These are phyloP conservation scores for Phaffomyces antillensis DNA, from an alignment of 805 yeast species.

Conservation along the genomic window DNA sequence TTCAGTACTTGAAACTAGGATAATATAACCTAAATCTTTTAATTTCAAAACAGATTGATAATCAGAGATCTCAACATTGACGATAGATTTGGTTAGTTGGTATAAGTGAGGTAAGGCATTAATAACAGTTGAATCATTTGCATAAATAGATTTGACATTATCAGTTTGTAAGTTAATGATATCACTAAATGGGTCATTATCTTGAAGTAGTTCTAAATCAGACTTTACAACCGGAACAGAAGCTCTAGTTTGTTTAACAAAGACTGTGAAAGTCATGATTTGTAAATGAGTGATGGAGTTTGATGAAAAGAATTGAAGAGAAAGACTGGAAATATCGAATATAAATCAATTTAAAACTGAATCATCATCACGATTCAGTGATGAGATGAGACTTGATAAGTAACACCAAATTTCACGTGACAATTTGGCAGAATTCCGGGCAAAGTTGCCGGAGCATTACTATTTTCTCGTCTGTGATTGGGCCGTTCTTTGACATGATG, in stretches of 20 bases:
- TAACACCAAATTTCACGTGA: too few species aligned
- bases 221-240: slow-evolving; percentile 1
- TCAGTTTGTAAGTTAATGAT: slow-evolving; percentile 2
- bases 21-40: slow-evolving; percentile 59
- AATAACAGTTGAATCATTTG: slow-evolving; percentile 48
- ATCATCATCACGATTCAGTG: too few species aligned
- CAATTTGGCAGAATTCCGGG: too few species aligned
- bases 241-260: slow-evolving; percentile 5
- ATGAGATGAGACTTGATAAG: too few species aligned
- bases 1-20: slow-evolving; percentile 59
- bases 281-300: background rate
- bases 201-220: slow-evolving; percentile 7
- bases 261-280: slow-evolving; percentile 4
- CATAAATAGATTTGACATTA: slow-evolving; percentile 28
- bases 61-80: slow-evolving; percentile 61
- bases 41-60: slow-evolving; percentile 63
- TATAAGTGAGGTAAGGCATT: slow-evolving; percentile 53
- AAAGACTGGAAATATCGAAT: too few species aligned
- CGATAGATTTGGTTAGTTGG: slow-evolving; percentile 41
- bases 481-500: too few species aligned
- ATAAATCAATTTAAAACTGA: too few species aligned
- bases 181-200: slow-evolving; percentile 7
- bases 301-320: too few species aligned
- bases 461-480: too few species aligned
- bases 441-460: too few species aligned